A percentile compares a stretch with the other conserved stretches of the same genome.
These are phyloP conservation scores for Lithospermum erythrorhizon DNA, from an alignment of 257 asterid species.

Conservation along the genomic window DNA sequence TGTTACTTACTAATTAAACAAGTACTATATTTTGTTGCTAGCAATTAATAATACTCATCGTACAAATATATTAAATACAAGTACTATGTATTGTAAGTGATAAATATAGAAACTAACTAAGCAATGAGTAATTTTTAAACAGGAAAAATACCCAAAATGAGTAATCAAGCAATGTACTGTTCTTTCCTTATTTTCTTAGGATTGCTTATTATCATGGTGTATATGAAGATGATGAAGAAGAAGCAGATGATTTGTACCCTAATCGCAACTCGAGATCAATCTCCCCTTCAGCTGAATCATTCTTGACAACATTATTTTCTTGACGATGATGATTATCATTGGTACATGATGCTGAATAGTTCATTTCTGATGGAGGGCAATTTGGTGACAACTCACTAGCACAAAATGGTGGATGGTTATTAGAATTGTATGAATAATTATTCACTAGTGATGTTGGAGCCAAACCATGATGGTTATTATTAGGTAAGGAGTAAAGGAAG, in stretches of 20 bases:
- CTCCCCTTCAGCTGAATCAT: slow-evolving; percentile 13
- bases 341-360: slow-evolving; percentile 10
- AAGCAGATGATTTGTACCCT: slow-evolving; percentile 21
- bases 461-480: slow-evolving; percentile 23
- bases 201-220: background rate
- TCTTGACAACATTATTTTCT: background rate
- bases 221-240: background rate
- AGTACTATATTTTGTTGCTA: background rate
- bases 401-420: background rate
- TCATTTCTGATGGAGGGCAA: slow-evolving; percentile 11
- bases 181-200: background rate
- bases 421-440: slow-evolving; percentile 2
- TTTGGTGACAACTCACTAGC: background rate
- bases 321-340: slow-evolving; percentile 1
- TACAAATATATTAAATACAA: too few relatives aligned
- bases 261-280: slow-evolving; percentile 44
- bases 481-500: slow-evolving; percentile 25
- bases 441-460: slow-evolving; percentile 7
- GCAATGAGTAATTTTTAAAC: background rate
- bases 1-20: background rate
- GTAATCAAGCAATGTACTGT: too few relatives aligned
- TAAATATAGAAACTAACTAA: background rate
- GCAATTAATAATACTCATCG: background rate
- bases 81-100: background rate
- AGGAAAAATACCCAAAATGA: background rate